phyloP scores from a whole-genome alignment of 768 basidiomycete genomes.

The Trametes villosa region DNA sequence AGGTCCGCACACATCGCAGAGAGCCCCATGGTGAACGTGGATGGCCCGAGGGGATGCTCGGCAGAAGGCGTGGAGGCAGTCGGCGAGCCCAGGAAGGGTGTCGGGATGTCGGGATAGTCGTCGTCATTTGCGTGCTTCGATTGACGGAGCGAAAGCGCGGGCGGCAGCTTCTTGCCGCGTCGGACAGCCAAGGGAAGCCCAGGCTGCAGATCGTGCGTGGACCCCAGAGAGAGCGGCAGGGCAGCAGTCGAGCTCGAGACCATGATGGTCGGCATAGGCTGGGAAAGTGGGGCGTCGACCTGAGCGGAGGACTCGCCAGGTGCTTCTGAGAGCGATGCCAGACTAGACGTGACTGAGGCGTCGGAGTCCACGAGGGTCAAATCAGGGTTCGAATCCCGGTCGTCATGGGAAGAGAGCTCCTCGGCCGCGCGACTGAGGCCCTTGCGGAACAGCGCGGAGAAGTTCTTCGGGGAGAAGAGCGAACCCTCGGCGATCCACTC shows the following conservation, averaged over 20 bases:
- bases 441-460: not conserved
- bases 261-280: slow-evolving; percentile 37
- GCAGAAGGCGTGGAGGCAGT: slow-evolving; percentile 37
- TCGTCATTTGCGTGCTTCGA: slow-evolving; percentile 6
- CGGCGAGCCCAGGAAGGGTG: slow-evolving; percentile 46
- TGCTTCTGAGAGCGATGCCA: not conserved
- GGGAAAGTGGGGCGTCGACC: not conserved
- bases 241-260: slow-evolving; percentile 38
- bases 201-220: slow-evolving; percentile 29
- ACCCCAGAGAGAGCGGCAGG: slow-evolving; percentile 31
- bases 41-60: slow-evolving; percentile 13
- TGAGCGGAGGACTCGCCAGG: not conserved
- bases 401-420: not conserved
- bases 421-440: not conserved
- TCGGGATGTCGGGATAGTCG: slow-evolving; percentile 47
- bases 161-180: slow-evolving; percentile 41
- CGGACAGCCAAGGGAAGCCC: slow-evolving; percentile 42
- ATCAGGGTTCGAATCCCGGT: not conserved
- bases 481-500: slow-evolving; percentile 9
- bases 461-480: slow-evolving; percentile 3
- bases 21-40: slow-evolving; percentile 35
- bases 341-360: not conserved
- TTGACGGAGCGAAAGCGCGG: slow-evolving; percentile 35
- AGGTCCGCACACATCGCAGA: slow-evolving; percentile 43
- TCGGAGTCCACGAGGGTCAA: not conserved